Evolutionary conservation across 495 filamentous ascomycete species (phyloP).

Genomic region (Thozetella sp.): DNA sequence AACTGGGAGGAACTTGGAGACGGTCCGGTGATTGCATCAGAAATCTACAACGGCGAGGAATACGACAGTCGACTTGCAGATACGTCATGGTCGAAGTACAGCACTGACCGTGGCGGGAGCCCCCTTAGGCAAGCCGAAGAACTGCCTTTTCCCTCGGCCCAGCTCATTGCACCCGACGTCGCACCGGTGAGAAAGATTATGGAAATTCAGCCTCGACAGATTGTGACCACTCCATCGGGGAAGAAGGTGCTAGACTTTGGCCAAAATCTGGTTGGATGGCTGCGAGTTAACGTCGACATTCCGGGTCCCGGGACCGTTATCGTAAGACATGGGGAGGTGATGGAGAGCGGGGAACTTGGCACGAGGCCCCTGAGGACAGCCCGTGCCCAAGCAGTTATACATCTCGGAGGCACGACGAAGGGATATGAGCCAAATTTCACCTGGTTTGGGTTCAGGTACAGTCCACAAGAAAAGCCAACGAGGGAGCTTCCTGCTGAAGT

Average conservation of each 20-base stretch:
- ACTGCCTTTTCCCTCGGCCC: constrained; percentile 19
- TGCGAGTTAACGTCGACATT: constrained; percentile 25
- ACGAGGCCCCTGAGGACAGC: constrained; percentile 42
- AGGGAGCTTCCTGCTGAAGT: too few relatives aligned
- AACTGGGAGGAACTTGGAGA: constrained; percentile 41
- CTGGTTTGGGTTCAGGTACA: constrained; percentile 51
- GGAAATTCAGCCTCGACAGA: constrained; percentile 29
- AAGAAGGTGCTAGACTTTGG: constrained; percentile 50
- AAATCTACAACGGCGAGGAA: constrained; percentile 56
- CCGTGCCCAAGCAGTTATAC: constrained; percentile 39
- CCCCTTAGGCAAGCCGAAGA: constrained; percentile 19
- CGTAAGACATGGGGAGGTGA: constrained; percentile 46
- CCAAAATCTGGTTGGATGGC: constrained; percentile 52
- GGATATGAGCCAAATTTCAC: constrained; percentile 32
- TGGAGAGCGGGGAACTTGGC: constrained; percentile 44
- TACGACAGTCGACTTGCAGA: constrained; percentile 39
- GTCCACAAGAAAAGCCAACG: too few relatives aligned
- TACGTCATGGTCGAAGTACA: constrained; percentile 17
- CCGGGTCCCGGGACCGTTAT: constrained; percentile 27
- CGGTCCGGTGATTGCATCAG: constrained; percentile 45
- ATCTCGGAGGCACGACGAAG: constrained; percentile 14
- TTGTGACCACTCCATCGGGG: constrained; percentile 45
- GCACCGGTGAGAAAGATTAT: constrained; percentile 37
- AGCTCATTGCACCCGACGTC: constrained; percentile 35
- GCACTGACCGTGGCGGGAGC: constrained; percentile 17